These are phyloP conservation scores for Dendrocalamus sinicus DNA, from an alignment of 176 grass and related monocot genomes.

Conservation along the genomic window DNA sequence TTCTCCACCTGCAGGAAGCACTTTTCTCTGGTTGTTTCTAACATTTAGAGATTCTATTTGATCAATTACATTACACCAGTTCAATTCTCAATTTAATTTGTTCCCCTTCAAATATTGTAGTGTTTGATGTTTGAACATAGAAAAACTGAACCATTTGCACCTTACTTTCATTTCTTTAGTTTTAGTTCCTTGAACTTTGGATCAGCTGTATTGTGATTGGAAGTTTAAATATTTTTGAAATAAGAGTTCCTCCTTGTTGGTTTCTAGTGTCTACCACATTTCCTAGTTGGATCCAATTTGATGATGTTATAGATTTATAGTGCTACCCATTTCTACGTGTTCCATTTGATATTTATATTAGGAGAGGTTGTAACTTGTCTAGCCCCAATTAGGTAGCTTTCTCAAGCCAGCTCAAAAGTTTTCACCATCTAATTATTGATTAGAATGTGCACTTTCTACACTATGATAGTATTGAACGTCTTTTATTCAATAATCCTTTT, in stretches of 20 bases:
- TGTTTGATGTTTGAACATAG: background rate
- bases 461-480: background rate
- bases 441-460: conserved; percentile 10
- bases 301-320: background rate
- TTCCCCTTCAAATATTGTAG: background rate
- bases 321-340: background rate
- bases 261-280: background rate
- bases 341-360: background rate
- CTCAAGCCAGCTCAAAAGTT: background rate
- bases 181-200: background rate
- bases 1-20: background rate
- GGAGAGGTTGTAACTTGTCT: conserved; percentile 26
- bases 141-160: conserved; percentile 6
- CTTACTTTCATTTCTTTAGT: background rate
- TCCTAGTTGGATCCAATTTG: background rate
- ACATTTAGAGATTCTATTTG: background rate
- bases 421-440: background rate
- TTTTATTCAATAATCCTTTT: too few relatives aligned
- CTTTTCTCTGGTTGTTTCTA: conserved; percentile 23
- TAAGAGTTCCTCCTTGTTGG: background rate
- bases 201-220: background rate
- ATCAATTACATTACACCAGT: background rate
- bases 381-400: background rate
- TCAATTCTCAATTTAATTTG: conserved; percentile 5
- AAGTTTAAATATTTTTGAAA: background rate